Percentiles rank a stretch among this genome's conserved stretches.
Evolutionary conservation across 805 yeast species (phyloP).

Genomic region (Dipodascopsis uninucleata): DNA sequence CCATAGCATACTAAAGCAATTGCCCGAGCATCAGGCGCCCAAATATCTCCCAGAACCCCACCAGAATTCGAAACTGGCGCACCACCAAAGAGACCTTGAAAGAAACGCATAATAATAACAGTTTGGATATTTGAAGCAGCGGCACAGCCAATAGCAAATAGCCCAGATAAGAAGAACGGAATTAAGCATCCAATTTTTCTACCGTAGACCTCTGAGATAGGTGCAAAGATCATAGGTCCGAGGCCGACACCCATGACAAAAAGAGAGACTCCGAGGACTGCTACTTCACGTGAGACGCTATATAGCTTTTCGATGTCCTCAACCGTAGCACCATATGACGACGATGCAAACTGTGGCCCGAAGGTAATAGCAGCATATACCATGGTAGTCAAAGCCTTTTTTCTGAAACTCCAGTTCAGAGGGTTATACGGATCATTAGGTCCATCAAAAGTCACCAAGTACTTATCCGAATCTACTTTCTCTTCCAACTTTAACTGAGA

Average conservation of each 20-base stretch:
- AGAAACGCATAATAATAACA: slow-evolving; percentile 65
- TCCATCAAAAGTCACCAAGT: slow-evolving; percentile 32
- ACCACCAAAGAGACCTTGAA: slow-evolving; percentile 71
- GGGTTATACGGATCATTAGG: slow-evolving; percentile 22
- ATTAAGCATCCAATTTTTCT: slow-evolving; percentile 58
- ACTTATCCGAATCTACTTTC: slow-evolving; percentile 10
- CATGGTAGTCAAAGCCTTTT: slow-evolving; percentile 18
- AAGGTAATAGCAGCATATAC: slow-evolving; percentile 24
- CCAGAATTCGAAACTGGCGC: slow-evolving; percentile 83
- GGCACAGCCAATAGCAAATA: slow-evolving; percentile 28
- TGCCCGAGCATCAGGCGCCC: slow-evolving; percentile 50
- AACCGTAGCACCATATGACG: slow-evolving; percentile 18
- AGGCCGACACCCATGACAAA: slow-evolving; percentile 71
- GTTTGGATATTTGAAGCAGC: slow-evolving; percentile 51
- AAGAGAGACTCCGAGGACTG: slow-evolving; percentile 31
- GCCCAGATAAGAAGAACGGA: slow-evolving; percentile 37
- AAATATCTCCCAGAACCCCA: slow-evolving; percentile 69
- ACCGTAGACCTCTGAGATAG: slow-evolving; percentile 70
- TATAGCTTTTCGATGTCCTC: slow-evolving; percentile 10
- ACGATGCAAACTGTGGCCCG: slow-evolving; percentile 26
- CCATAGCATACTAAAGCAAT: slow-evolving; percentile 49
- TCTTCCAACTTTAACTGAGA: too few relatives aligned
- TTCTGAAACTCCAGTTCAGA: slow-evolving; percentile 23
- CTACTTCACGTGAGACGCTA: slow-evolving; percentile 15
- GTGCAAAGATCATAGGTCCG: slow-evolving; percentile 82